A percentile compares a stretch with the other conserved stretches of the same genome.
These are phyloP conservation scores for Magnaporthiopsis incrustans DNA, from an alignment of 2,329 filamentous ascomycete genomes.

Conservation along the genomic window DNA sequence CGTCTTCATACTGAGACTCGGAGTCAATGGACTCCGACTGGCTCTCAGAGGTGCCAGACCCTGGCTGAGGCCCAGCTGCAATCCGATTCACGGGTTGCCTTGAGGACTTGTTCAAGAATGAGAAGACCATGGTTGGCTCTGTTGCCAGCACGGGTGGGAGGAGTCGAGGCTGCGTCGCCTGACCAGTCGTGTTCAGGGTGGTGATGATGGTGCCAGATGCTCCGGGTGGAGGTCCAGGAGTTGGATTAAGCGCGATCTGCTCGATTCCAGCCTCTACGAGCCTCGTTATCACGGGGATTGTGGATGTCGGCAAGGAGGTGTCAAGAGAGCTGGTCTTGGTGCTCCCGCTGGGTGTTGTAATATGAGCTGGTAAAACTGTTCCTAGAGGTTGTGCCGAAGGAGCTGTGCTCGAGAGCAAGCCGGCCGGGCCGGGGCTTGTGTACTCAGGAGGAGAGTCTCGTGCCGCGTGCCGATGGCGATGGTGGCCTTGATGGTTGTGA, in stretches of 20 bases:
- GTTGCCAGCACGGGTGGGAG: neutral
- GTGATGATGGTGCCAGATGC: conserved; percentile 2
- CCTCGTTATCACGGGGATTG: neutral
- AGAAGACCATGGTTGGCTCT: neutral
- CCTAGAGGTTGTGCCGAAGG: neutral
- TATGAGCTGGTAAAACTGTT: neutral
- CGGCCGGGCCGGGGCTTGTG: neutral
- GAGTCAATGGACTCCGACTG: neutral
- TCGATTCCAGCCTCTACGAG: neutral
- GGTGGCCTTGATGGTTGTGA: neutral
- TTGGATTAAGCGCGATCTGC: neutral
- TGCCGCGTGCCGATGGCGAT: neutral
- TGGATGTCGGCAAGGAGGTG: neutral
- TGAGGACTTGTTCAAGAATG: neutral
- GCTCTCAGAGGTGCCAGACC: neutral
- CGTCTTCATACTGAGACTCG: neutral
- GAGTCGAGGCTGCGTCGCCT: neutral
- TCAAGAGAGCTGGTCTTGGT: neutral
- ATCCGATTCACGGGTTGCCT: neutral
- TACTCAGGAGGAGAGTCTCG: neutral
- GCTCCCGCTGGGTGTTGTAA: neutral
- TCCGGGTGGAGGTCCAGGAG: conserved; percentile 3
- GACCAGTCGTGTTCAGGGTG: conserved; percentile 1
- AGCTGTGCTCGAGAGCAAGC: neutral
- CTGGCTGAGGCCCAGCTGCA: neutral